Conservation (phyloP, 1,284 basidiomycete species). For the Cryptococcus sp. region DNA sequence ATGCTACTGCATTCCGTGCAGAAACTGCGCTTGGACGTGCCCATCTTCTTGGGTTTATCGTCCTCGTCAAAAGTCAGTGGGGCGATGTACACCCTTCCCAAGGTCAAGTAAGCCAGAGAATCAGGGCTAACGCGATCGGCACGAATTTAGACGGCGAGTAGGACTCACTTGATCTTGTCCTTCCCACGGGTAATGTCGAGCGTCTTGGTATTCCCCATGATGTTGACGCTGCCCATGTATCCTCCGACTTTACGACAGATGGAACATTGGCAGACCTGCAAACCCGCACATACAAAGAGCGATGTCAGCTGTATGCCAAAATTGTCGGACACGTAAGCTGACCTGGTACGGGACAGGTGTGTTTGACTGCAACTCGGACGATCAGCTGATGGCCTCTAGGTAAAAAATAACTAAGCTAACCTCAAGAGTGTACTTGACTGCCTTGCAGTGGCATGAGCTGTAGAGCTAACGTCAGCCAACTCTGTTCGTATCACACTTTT, state of each 20-base stretch:
- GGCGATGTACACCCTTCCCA: conserved; percentile 44
- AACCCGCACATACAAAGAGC: neutral
- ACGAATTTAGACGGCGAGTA: neutral
- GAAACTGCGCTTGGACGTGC: conserved; percentile 43
- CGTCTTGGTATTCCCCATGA: conserved; percentile 52
- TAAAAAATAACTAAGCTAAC: conserved; percentile 7
- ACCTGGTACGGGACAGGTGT: conserved; percentile 53
- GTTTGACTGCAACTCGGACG: conserved; percentile 35
- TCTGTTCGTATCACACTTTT: neutral
- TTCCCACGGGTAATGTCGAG: conserved; percentile 48
- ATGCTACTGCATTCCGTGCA: conserved; percentile 49
- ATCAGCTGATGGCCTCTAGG: neutral
- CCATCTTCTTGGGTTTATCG: conserved; percentile 38
- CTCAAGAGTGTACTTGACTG: conserved; percentile 49
- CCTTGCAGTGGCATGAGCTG: conserved; percentile 52
- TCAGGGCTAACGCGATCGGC: too few relatives aligned
- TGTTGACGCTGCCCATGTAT: conserved; percentile 52
- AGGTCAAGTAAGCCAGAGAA: neutral
- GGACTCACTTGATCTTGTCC: conserved; percentile 49
- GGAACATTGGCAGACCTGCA: conserved; percentile 49
- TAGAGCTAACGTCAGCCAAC: neutral
- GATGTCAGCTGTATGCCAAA: neutral
- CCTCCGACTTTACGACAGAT: conserved; percentile 54
- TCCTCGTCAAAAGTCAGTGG: conserved; percentile 39
- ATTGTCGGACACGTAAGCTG: conserved; percentile 1